Evolutionary conservation across 192 early-diverging fungal species (phyloP), one percentile per base, ranked within the genome.

Genomic region (Coemansia sp.): DNA sequence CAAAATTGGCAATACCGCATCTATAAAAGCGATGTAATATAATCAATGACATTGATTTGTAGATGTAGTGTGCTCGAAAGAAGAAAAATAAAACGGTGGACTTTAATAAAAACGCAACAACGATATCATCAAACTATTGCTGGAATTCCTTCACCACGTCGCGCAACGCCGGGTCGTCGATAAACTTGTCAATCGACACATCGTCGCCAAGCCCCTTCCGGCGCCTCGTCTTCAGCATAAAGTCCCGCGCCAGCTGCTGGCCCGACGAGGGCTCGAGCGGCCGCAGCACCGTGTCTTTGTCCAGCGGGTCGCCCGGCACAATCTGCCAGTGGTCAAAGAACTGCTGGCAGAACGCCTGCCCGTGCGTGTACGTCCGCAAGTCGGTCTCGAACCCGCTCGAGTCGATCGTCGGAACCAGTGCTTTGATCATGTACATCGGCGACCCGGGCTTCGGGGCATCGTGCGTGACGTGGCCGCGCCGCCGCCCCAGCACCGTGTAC

Each of bases 321-420:
- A 92, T 86, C 67, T 97, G 93, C 94, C 95, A 99, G 57, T 97
- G 95, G 58, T 99, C 95, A 86, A 99, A 99, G 73, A 90, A 89
- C 69, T 95, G 92, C 70, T 98, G 95, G 60, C 91, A 93, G 73
- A 99, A 99, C 6, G 95, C 97, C 77, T 95, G 91, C 5, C 97
- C 97, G 62, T 95, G 91, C 24, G 95, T 99, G 73, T 95, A 93
- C 22, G 95, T 93, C 29, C 97, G 80, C 60, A 99, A 62, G 73
- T 99, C 97, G 0, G 95, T 96, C 65, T 99, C 97, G 62, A 97
- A 98, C 24, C 97, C 97, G 75, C 82, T 86, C 12, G 95, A 87
- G 69, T 99, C 97, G 58, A 99, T 99, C 5, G 93, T 92, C 24
- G 97, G 97, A 46, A 99, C 87, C 56, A 91, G 86, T 0, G 97